Base-by-base conservation (phyloP, 257 asterid species). In the Nicotiana paniculata region DNA sequence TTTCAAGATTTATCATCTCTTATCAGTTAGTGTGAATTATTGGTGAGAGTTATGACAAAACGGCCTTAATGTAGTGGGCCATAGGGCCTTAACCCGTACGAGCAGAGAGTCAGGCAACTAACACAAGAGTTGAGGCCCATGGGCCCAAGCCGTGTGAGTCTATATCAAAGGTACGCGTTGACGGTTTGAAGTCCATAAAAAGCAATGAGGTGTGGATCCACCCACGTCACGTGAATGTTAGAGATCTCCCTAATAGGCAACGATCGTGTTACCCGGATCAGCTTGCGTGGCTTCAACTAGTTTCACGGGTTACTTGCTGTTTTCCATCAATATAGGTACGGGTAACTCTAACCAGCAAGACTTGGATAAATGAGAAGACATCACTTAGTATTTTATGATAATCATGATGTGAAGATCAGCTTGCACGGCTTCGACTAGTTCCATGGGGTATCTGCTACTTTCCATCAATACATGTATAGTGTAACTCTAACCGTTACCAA, bases 201-300 rank as follows among this genome's bases (percentile, higher is more conserved):
- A 4, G 37, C 35, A 77, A 28, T 54, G 85, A 85, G 93, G 92
- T 81, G 21, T 28, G 39, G 16, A 74, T 82, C 81, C 43, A 30
- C 83, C 93, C 93, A 90, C 93, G 94, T 87, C 90, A 48, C 74
- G 68, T 84, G 83, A 84, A 24, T 80, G 81, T 84, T 74, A 24
- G 37, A 80, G 82, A 67, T 35, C 82, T 58, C 78, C 81, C 24
- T 87, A 80, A 54, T 79, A 53, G 57, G 81, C 26, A 10, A 43
- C 8, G 0, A 43, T 43, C 11, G 11, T 8, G 51, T 11, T 43
- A 3, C 0, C 11, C 3, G 51, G 51, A 43, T 2, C 3, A 43
- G 0, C 1, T 43, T 43, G 51, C 12, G 1, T 2, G 3, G 0
- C 12, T 2, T 43, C 12, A 43, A 9, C 3, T 43, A 43, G 12